Conservation (phyloP, 768 basidiomycete species). For the Coprinopsis sp. region DNA sequence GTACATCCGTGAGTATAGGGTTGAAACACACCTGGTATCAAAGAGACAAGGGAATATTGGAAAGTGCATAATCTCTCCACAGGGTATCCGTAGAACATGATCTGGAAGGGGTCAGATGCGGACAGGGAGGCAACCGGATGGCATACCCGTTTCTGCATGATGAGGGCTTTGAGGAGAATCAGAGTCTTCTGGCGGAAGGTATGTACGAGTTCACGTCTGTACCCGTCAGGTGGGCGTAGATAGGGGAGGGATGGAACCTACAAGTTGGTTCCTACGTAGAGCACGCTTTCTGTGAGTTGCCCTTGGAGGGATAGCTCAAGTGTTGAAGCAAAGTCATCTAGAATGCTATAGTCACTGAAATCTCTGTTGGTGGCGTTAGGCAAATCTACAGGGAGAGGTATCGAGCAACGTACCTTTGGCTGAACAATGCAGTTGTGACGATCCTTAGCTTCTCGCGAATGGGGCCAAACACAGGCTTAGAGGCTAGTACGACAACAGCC, state of each 20-base stretch:
- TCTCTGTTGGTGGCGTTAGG: constrained; percentile 43
- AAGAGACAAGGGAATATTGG: constrained; percentile 93
- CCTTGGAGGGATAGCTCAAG: constrained; percentile 71
- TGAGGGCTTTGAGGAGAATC: constrained; percentile 89
- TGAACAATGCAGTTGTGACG: constrained; percentile 87
- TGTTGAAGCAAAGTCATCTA: constrained; percentile 81
- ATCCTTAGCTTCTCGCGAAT: constrained; percentile 94
- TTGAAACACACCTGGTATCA: constrained; percentile 69
- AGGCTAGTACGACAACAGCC: constrained; percentile 90
- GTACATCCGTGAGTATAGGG: not conserved
- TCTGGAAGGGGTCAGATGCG: constrained; percentile 39
- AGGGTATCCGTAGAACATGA: constrained; percentile 95
- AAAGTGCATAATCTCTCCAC: constrained; percentile 96
- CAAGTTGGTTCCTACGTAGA: constrained; percentile 79
- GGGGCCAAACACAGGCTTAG: constrained; percentile 89
- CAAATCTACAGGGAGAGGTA: not conserved
- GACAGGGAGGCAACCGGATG: not conserved
- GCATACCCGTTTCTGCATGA: constrained; percentile 86
- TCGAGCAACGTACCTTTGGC: constrained; percentile 57
- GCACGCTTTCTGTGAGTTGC: constrained; percentile 85
- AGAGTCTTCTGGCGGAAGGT: constrained; percentile 90
- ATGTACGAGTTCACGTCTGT: constrained; percentile 86
- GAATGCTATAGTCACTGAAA: constrained; percentile 80
- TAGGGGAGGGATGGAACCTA: constrained; percentile 29
- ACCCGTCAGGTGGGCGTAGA: constrained; percentile 1